These are phyloP conservation scores for Trichoderma sp. DNA, from an alignment of 2,329 filamentous ascomycete genomes.

Conservation along the genomic window DNA sequence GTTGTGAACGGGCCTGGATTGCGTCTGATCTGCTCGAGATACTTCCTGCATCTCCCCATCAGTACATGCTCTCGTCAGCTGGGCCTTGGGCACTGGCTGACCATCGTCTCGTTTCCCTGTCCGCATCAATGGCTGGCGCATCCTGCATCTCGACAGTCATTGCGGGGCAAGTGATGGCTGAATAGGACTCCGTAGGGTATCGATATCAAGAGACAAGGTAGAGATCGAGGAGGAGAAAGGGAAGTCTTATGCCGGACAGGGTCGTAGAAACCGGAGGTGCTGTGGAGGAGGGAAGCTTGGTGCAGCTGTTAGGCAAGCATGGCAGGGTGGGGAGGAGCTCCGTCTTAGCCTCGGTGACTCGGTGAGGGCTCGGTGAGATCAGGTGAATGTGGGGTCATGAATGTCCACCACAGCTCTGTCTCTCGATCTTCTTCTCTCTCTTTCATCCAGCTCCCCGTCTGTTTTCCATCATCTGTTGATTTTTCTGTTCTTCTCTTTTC, in stretches of 20 bases:
- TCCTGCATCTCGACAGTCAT: constrained; percentile 37
- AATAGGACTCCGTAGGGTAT: too few species aligned
- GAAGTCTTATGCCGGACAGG: not conserved
- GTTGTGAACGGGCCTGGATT: constrained; percentile 81
- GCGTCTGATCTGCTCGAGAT: constrained; percentile 79
- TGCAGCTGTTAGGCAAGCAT: constrained; percentile 10
- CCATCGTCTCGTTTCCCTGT: constrained; percentile 42
- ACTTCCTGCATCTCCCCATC: constrained; percentile 61
- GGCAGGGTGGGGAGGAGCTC: constrained; percentile 9
- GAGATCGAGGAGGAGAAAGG: not conserved
- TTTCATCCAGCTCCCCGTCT: not conserved
- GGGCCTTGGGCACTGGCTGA: constrained; percentile 30
- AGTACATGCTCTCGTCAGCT: constrained; percentile 12
- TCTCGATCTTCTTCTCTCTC: not conserved
- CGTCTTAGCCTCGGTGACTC: constrained; percentile 23
- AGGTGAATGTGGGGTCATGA: constrained; percentile 41
- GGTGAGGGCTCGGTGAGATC: constrained; percentile 38
- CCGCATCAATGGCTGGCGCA: constrained; percentile 20
- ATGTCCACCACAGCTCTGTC: not conserved
- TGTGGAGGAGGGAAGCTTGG: constrained; percentile 7
- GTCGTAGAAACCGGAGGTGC: not conserved
- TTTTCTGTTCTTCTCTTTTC: too few species aligned
- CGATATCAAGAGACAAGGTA: not conserved
- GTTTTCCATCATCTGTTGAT: not conserved
- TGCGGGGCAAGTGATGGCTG: not conserved